A percentile compares a stretch with the other conserved stretches of the same genome.
Evolutionary conservation across 108 stramenopile genomes (phyloP).

Genomic region (Bacterosira constricta): DNA sequence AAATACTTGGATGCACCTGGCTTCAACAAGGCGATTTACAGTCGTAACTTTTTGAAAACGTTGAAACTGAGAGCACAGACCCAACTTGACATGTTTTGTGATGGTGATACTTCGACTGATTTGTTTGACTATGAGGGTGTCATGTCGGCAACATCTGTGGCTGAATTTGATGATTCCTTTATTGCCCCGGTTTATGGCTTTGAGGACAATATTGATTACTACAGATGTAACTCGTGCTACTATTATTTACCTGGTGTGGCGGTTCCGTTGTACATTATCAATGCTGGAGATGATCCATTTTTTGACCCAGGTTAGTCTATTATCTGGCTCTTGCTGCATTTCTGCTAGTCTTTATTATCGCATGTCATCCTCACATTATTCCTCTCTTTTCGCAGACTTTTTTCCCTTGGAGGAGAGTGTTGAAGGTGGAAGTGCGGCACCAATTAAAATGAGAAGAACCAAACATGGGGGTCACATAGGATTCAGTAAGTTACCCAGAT

Average conservation of each 20-base stretch:
- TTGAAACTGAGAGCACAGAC: constrained; percentile 51
- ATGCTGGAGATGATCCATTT: constrained; percentile 85
- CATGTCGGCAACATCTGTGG: constrained; percentile 58
- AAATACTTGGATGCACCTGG: constrained; percentile 59
- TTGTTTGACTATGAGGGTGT: constrained; percentile 55
- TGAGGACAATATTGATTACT: constrained; percentile 73
- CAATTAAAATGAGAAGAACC: constrained; percentile 59
- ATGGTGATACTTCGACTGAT: constrained; percentile 37
- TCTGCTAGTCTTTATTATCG: background rate
- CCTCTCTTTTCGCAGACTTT: constrained; percentile 28
- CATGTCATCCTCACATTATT: background rate
- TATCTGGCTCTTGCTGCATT: background rate
- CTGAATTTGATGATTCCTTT: constrained; percentile 77
- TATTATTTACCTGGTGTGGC: constrained; percentile 56
- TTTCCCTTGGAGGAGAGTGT: constrained; percentile 48
- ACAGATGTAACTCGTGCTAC: constrained; percentile 60
- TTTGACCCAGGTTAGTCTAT: constrained; percentile 38
- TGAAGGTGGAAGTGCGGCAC: constrained; percentile 43
- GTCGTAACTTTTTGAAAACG: constrained; percentile 53
- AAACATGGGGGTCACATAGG: constrained; percentile 79
- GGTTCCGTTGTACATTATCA: constrained; percentile 73
- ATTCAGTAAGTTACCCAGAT: too few relatives aligned
- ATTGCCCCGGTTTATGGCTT: constrained; percentile 79
- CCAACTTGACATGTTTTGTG: constrained; percentile 48
- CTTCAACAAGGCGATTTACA: constrained; percentile 67